Evolutionary conservation across 805 yeast genomes (phyloP).

Genomic region (Saturnispora silvae): DNA sequence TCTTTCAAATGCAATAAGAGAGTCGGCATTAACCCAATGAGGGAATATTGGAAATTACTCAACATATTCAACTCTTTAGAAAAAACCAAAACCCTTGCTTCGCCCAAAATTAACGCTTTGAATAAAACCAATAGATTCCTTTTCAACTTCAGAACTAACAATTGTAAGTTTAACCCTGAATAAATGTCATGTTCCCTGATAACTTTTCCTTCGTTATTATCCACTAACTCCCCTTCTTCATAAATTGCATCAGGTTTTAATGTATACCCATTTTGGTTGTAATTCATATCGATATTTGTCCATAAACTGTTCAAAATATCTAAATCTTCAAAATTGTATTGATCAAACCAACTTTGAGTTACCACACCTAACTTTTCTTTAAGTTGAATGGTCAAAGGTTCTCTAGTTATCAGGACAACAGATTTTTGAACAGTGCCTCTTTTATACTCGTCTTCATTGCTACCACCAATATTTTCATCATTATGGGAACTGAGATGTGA

Average conservation of each 20-base stretch:
- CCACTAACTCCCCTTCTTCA: constrained; percentile 11
- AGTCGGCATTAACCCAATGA: constrained; percentile 77
- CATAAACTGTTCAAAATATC: constrained; percentile 58
- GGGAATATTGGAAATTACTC: constrained; percentile 73
- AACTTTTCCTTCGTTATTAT: constrained; percentile 14
- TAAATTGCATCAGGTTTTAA: constrained; percentile 25
- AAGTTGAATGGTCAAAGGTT: constrained; percentile 81
- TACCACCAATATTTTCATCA: constrained; percentile 15
- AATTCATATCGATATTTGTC: constrained; percentile 46
- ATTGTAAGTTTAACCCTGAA: constrained; percentile 64
- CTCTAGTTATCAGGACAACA: constrained; percentile 66
- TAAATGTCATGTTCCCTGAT: constrained; percentile 50
- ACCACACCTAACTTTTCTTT: constrained; percentile 85
- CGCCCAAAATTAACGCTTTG: constrained; percentile 62
- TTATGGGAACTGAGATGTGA: constrained; percentile 36
- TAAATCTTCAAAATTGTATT: constrained; percentile 64
- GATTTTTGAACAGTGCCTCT: constrained; percentile 88
- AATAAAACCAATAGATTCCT: constrained; percentile 52
- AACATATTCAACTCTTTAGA: constrained; percentile 71
- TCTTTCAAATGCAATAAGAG: constrained; percentile 61
- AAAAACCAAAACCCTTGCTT: constrained; percentile 63
- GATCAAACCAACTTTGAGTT: constrained; percentile 77
- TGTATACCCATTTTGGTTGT: constrained; percentile 21
- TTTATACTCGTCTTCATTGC: constrained; percentile 9
- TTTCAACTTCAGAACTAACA: constrained; percentile 48